Evolutionary conservation across 2,329 filamentous ascomycete genomes (phyloP).

Genomic region (Verticillium isaacii): DNA sequence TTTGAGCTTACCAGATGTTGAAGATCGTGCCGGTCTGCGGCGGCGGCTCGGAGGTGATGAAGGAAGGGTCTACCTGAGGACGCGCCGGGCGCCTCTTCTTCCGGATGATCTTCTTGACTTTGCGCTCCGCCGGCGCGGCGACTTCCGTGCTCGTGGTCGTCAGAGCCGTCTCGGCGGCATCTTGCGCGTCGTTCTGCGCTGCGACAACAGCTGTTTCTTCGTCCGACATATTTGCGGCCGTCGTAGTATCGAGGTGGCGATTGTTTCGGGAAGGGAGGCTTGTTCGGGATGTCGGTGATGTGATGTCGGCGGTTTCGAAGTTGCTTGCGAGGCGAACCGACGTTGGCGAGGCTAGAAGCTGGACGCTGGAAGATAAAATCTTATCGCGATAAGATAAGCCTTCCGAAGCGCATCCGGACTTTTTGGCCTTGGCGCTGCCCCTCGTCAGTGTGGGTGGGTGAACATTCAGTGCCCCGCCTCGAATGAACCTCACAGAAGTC

Average conservation of each 20-base stretch:
- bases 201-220: constrained; percentile 2
- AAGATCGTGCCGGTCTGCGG: constrained; percentile 93
- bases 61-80: constrained; percentile 82
- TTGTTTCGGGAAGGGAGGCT: not conserved
- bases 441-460: constrained; percentile 11
- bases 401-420: not conserved
- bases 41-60: constrained; percentile 77
- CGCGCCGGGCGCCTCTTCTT: constrained; percentile 87
- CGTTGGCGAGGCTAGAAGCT: not conserved
- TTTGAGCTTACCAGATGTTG: constrained; percentile 82
- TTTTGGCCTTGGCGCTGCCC: constrained; percentile 8
- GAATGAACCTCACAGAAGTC: constrained; percentile 4
- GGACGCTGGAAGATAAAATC: constrained; percentile 1
- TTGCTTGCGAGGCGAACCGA: not conserved
- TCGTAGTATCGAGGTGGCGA: not conserved
- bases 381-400: constrained; percentile 8
- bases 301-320: not conserved
- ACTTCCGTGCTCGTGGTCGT: constrained; percentile 37
- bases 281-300: not conserved
- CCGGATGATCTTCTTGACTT: constrained; percentile 87
- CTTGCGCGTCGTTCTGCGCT: constrained; percentile 16
- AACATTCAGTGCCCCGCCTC: constrained; percentile 9
- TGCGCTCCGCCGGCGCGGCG: constrained; percentile 45
- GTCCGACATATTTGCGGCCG: constrained; percentile 7
- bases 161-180: constrained; percentile 26